These are phyloP conservation scores for Heteromeles arbutifolia DNA, from an alignment of 306 rosid species.

Conservation along the genomic window DNA sequence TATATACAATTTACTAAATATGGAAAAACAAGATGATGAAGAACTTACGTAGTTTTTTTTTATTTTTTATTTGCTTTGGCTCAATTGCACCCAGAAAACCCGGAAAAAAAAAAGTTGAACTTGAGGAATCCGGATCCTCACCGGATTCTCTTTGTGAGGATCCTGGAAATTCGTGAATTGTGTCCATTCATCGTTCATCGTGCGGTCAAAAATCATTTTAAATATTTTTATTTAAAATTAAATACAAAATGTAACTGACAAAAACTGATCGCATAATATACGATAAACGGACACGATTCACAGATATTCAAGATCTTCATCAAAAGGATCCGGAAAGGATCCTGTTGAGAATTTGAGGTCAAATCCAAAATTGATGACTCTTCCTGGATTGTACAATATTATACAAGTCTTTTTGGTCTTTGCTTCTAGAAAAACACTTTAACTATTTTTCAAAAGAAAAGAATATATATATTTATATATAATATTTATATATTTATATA, in stretches of 20 bases:
- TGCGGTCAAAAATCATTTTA: no score
- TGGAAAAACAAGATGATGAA: background rate
- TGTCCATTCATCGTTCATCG: no score
- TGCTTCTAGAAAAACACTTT: background rate
- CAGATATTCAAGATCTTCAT: no score
- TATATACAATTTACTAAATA: background rate
- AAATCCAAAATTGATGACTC: background rate
- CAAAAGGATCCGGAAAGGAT: no score
- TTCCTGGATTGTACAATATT: background rate
- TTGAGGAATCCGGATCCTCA: background rate
- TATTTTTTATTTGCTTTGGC: background rate
- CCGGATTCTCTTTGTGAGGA: no score
- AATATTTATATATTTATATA: no score
- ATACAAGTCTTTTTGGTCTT: background rate
- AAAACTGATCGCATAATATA: no score
- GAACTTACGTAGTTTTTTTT: background rate
- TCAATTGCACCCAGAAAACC: background rate
- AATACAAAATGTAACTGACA: no score
- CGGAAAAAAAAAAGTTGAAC: background rate
- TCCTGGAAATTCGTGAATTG: rapidly evolving
- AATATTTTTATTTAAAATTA: no score
- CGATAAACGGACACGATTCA: no score
- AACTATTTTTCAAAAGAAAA: background rate
- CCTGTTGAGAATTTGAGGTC: background rate
- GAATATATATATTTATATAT: background rate